Evolutionary conservation across 345 rosid species (phyloP).

Genomic region (Pseudoturritis turrita): DNA sequence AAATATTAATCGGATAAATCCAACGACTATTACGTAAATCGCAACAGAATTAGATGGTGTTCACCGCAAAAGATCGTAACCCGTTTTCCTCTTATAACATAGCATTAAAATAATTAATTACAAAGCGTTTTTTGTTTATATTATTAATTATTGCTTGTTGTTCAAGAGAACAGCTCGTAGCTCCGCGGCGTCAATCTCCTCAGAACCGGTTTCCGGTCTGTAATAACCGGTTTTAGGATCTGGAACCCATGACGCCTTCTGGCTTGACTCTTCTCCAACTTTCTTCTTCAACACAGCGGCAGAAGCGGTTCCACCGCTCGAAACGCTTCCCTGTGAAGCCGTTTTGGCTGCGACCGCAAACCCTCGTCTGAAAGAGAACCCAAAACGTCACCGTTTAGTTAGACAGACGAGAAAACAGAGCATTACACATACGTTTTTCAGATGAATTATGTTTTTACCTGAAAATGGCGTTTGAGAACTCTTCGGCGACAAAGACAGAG

Average conservation of each 20-base stretch:
- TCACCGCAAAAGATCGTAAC: conserved; percentile 9
- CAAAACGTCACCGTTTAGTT: not conserved
- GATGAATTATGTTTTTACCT: conserved; percentile 16
- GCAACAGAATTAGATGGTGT: not conserved
- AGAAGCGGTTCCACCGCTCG: conserved; percentile 24
- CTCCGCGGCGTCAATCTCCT: conserved; percentile 64
- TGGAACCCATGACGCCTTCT: conserved; percentile 71
- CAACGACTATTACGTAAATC: conserved; percentile 4
- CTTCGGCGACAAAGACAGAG: conserved; percentile 3
- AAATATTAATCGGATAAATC: not conserved
- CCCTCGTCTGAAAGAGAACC: conserved; percentile 20
- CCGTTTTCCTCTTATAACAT: not conserved
- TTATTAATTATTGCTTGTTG: conserved; percentile 35
- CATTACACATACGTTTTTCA: not conserved
- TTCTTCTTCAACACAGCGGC: conserved; percentile 34
- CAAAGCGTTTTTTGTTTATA: not conserved
- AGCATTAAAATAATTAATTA: not conserved
- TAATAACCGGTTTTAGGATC: conserved; percentile 81
- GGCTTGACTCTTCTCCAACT: conserved; percentile 39
- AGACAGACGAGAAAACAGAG: not conserved
- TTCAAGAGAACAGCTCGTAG: conserved; percentile 62
- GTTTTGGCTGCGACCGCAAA: conserved; percentile 26
- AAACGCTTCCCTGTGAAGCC: conserved; percentile 28
- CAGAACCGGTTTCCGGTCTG: conserved; percentile 59
- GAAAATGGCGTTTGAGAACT: conserved; percentile 27